Evolutionary conservation across 2,329 filamentous ascomycete species (phyloP).

Genomic region (Paecilomyces fulvus): DNA sequence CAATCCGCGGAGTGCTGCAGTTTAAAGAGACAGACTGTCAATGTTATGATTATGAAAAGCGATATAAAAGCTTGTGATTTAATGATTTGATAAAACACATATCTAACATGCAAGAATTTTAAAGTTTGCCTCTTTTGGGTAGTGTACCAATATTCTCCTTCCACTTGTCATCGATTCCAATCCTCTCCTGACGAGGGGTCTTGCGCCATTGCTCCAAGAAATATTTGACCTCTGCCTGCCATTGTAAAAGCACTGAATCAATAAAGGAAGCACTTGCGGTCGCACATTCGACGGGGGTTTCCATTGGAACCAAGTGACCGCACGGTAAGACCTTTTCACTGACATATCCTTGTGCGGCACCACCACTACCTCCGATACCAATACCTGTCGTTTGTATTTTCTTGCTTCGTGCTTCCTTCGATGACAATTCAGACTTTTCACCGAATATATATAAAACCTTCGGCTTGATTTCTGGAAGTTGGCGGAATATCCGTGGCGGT

Average conservation of each 20-base stretch:
- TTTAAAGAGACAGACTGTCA: too few relatives aligned
- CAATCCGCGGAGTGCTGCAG: too few relatives aligned
- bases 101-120: too few relatives aligned
- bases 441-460: constrained; percentile 19
- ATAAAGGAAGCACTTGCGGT: not conserved
- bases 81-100: too few relatives aligned
- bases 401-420: not conserved
- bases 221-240: not conserved
- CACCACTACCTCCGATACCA: not conserved
- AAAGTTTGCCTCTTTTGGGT: too few relatives aligned
- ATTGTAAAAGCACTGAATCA: not conserved
- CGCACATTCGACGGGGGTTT: not conserved
- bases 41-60: too few relatives aligned
- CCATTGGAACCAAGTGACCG: not conserved
- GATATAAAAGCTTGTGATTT: too few relatives aligned
- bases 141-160: not conserved
- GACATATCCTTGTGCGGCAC: not conserved
- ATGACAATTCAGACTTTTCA: not conserved
- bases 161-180: not conserved
- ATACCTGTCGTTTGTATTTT: not conserved
- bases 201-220: not conserved
- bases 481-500: constrained; percentile 16
- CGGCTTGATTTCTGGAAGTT: constrained; percentile 23
- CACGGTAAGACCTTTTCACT: not conserved
- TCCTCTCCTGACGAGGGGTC: not conserved